Evolutionary conservation across 495 filamentous ascomycete species (phyloP).

Genomic region (Letharia columbiana): DNA sequence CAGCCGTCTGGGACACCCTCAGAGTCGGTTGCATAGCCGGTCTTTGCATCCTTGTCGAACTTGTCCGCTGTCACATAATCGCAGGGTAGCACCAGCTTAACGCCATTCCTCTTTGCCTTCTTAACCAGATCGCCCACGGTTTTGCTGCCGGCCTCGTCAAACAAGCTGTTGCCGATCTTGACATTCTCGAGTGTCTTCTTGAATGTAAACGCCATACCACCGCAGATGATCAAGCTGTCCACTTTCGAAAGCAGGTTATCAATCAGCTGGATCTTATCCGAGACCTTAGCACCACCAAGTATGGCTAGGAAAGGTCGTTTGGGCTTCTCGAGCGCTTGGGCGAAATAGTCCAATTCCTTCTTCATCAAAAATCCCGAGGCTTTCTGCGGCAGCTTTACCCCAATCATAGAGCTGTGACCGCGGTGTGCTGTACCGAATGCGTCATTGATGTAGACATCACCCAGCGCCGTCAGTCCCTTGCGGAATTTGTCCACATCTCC

Average conservation of each 20-base stretch:
- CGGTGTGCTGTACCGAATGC: conserved; percentile 98
- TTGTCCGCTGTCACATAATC: conserved; percentile 96
- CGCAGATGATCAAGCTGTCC: conserved; percentile 91
- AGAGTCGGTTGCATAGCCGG: conserved; percentile 74
- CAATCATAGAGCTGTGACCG: conserved; percentile 98
- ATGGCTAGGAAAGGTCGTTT: conserved; percentile 97
- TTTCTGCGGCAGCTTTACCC: conserved; percentile 88
- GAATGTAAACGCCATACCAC: conserved; percentile 99
- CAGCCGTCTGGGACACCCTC: conserved; percentile 90
- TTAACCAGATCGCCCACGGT: conserved; percentile 78
- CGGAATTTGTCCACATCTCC: conserved; percentile 85
- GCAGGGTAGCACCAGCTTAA: conserved; percentile 86
- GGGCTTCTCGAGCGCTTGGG: conserved; percentile 87
- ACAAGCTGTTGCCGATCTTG: conserved; percentile 83
- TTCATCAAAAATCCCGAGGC: conserved; percentile 97
- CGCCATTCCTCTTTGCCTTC: conserved; percentile 93
- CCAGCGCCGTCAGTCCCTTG: conserved; percentile 87
- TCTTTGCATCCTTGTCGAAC: conserved; percentile 77
- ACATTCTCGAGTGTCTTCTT: conserved; percentile 93
- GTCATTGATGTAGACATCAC: conserved; percentile 97
- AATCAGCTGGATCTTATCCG: conserved; percentile 98
- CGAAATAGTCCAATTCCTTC: conserved; percentile 99
- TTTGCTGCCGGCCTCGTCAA: conserved; percentile 92
- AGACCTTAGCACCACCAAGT: conserved; percentile 94
- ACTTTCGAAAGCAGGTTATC: conserved; percentile 98